A percentile compares a stretch with the other conserved stretches of the same genome.
Evolutionary conservation across 2,329 filamentous ascomycete genomes (phyloP).

Genomic region (Xylaria sp.): DNA sequence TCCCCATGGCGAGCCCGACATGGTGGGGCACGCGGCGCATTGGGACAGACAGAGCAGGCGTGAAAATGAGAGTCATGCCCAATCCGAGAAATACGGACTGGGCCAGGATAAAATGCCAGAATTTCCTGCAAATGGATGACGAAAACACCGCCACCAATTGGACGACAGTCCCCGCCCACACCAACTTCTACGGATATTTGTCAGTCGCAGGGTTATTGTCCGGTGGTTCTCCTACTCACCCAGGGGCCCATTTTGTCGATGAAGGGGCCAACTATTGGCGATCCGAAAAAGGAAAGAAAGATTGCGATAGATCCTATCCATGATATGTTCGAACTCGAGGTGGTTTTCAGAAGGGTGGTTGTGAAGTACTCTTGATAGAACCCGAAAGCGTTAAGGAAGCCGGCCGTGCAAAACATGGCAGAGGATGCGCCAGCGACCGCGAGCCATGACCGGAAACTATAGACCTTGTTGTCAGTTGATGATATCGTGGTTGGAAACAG

Average conservation of each 20-base stretch:
- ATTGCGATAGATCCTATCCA: constrained; percentile 34
- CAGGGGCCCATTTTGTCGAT: constrained; percentile 32
- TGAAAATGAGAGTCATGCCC: constrained; percentile 23
- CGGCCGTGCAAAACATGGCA: constrained; percentile 30
- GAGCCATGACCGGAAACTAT: constrained; percentile 20
- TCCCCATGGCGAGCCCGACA: constrained; percentile 21
- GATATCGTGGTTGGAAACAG: background rate
- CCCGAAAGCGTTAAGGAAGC: constrained; percentile 34
- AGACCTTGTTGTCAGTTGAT: background rate
- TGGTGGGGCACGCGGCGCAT: constrained; percentile 23
- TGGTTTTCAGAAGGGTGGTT: constrained; percentile 15
- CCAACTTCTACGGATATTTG: constrained; percentile 7
- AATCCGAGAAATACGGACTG: constrained; percentile 26
- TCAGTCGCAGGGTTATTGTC: constrained; percentile 3
- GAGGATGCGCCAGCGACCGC: constrained; percentile 21
- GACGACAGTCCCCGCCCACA: constrained; percentile 16
- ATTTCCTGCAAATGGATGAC: constrained; percentile 28
- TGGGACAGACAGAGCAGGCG: constrained; percentile 23
- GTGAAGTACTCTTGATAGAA: constrained; percentile 33
- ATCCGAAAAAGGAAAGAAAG: constrained; percentile 28
- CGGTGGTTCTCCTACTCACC: constrained; percentile 6
- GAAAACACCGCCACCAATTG: constrained; percentile 29
- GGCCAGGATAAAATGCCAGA: constrained; percentile 32
- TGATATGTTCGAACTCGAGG: constrained; percentile 30
- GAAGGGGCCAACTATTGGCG: constrained; percentile 27